Percentiles rank a stretch among this genome's conserved stretches.
These are phyloP conservation scores for Cordyceps fumosorosea DNA, from an alignment of 2,329 filamentous ascomycete species.

Conservation along the genomic window DNA sequence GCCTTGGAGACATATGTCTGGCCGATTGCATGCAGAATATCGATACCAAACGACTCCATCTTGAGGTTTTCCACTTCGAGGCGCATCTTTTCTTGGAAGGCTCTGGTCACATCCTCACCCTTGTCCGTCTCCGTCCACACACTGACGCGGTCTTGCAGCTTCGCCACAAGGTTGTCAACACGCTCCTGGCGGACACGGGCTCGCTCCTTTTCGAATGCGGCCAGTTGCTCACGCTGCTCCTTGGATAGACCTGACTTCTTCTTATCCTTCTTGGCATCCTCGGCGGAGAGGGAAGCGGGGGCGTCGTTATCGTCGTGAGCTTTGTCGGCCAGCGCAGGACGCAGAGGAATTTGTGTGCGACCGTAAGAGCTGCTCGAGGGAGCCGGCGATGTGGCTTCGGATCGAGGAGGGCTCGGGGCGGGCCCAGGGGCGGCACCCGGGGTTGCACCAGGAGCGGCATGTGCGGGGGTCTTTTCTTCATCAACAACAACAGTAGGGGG, in stretches of 20 bases:
- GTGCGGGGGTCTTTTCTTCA: slow-evolving; percentile 27
- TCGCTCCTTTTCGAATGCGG: slow-evolving; percentile 82
- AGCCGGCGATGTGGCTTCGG: slow-evolving; percentile 32
- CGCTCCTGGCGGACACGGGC: slow-evolving; percentile 80
- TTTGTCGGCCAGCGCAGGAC: slow-evolving; percentile 82
- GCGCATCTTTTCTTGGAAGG: slow-evolving; percentile 90
- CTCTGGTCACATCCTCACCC: slow-evolving; percentile 70
- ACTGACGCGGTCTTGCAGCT: slow-evolving; percentile 81
- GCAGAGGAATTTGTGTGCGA: slow-evolving; percentile 58
- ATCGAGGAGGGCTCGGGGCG: slow-evolving; percentile 23
- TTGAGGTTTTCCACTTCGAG: slow-evolving; percentile 97
- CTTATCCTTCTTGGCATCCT: slow-evolving; percentile 54
- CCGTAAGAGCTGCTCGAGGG: slow-evolving; percentile 37
- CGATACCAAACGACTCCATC: slow-evolving; percentile 97
- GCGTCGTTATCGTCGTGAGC: slow-evolving; percentile 66
- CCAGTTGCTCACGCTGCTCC: slow-evolving; percentile 88
- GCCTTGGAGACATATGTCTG: slow-evolving; percentile 85
- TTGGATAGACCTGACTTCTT: slow-evolving; percentile 82
- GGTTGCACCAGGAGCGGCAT: slow-evolving; percentile 15
- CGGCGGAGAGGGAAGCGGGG: slow-evolving; percentile 60
- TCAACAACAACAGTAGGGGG: slow-evolving; percentile 35
- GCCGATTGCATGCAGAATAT: slow-evolving; percentile 93
- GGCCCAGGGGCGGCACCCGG: no score
- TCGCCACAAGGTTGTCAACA: slow-evolving; percentile 74
- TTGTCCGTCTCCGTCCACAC: slow-evolving; percentile 98